Evolutionary conservation across 2,329 filamentous ascomycete genomes (phyloP).

Genomic region (Ophiocordyceps unilateralis): DNA sequence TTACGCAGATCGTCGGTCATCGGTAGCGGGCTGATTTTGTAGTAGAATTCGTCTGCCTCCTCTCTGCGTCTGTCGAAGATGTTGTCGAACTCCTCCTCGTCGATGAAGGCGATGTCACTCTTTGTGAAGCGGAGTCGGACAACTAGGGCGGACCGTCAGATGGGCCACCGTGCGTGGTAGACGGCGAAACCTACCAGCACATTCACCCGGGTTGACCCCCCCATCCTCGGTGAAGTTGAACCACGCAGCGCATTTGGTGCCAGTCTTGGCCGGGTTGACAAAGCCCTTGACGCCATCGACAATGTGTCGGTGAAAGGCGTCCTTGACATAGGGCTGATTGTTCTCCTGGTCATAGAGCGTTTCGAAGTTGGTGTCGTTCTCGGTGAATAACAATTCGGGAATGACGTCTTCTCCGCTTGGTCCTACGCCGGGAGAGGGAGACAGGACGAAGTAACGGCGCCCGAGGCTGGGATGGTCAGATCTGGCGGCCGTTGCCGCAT

Average conservation of each 20-base stretch:
- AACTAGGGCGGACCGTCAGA: conserved; percentile 28
- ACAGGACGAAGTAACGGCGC: conserved; percentile 67
- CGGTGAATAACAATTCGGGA: conserved; percentile 77
- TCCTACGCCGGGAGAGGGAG: conserved; percentile 76
- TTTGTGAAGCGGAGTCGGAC: conserved; percentile 80
- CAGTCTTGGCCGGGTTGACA: conserved; percentile 61
- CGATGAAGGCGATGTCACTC: conserved; percentile 59
- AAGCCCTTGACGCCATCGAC: conserved; percentile 65
- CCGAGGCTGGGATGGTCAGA: conserved; percentile 70
- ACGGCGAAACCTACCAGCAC: conserved; percentile 45
- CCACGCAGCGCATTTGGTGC: conserved; percentile 85
- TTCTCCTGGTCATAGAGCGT: conserved; percentile 64
- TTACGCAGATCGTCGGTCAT: conserved; percentile 89
- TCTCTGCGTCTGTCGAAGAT: conserved; percentile 68
- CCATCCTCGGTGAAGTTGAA: conserved; percentile 81
- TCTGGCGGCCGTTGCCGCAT: conserved; percentile 50
- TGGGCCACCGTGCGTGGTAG: not conserved
- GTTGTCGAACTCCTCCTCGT: conserved; percentile 86
- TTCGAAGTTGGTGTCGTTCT: conserved; percentile 85
- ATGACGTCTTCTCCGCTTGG: conserved; percentile 65
- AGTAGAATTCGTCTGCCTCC: conserved; percentile 96
- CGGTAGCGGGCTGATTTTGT: conserved; percentile 76
- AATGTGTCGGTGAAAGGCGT: conserved; percentile 82
- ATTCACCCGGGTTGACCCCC: conserved; percentile 77
- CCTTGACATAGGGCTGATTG: conserved; percentile 73